Conservation (phyloP, 1,284 basidiomycete species). For the Polyporus tsugae region DNA sequence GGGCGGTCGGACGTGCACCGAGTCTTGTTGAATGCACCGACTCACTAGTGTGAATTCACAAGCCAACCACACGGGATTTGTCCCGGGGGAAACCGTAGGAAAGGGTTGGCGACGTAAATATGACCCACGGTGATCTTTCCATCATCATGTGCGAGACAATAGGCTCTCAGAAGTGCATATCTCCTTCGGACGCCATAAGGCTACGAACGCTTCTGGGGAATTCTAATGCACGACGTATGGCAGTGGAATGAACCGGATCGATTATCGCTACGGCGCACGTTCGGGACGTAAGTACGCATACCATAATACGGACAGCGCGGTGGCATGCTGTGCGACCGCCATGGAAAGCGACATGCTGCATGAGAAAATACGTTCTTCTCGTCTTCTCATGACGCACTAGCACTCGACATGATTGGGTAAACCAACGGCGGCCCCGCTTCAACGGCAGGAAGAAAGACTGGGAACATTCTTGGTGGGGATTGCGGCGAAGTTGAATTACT, state of each 20-base stretch:
- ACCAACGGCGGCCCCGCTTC: constrained; percentile 7
- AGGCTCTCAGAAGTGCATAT: not conserved
- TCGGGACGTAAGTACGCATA: not conserved
- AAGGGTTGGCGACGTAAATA: not conserved
- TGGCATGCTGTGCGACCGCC: not conserved
- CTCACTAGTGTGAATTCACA: not conserved
- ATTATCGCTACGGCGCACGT: not conserved
- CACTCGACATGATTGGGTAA: not conserved
- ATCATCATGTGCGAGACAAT: constrained; percentile 2
- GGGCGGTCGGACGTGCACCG: not conserved
- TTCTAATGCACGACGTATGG: not conserved
- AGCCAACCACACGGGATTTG: not conserved
- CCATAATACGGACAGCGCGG: not conserved
- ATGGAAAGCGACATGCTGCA: constrained; percentile 1
- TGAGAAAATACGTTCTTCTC: not conserved
- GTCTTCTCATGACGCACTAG: constrained; percentile 2
- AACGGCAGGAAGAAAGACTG: not conserved
- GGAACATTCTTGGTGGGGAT: constrained; percentile 3
- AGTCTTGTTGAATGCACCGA: not conserved
- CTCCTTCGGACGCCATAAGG: constrained; percentile 6
- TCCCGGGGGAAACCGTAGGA: not conserved
- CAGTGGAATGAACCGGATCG: constrained; percentile 1
- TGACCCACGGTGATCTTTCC: not conserved
- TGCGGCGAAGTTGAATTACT: constrained; percentile 1
- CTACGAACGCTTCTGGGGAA: not conserved